phyloP scores from a whole-genome alignment of 2,329 filamentous ascomycete genomes.

The Colletotrichum costaricense region DNA sequence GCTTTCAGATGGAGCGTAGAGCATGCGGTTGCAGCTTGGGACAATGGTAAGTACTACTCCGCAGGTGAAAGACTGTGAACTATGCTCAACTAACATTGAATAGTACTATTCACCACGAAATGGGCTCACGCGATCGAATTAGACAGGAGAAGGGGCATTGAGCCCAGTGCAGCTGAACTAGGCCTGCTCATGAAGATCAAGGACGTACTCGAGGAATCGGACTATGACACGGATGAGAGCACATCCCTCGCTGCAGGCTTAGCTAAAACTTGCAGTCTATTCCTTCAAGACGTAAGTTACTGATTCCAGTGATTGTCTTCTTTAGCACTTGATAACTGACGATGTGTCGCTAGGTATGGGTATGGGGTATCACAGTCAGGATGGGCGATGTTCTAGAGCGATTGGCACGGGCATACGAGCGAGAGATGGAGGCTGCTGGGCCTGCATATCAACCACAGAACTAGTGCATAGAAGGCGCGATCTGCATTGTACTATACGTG shows the following conservation, averaged over 20 bases:
- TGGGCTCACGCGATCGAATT: background rate
- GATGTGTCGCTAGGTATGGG: background rate
- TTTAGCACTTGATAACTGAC: background rate
- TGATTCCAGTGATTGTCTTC: background rate
- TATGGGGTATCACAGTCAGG: conserved; percentile 9
- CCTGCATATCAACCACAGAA: background rate
- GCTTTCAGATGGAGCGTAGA: conserved; percentile 16
- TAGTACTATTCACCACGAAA: background rate
- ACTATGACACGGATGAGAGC: background rate
- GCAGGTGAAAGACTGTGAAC: background rate
- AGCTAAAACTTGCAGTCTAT: background rate
- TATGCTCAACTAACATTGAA: background rate
- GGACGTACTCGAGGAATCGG: background rate
- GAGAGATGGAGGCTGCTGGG: background rate
- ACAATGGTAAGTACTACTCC: background rate
- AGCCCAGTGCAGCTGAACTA: background rate
- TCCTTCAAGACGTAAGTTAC: background rate
- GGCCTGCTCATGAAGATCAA: background rate
- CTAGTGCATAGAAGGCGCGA: background rate
- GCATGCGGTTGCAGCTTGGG: background rate
- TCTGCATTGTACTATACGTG: background rate
- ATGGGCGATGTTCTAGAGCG: background rate
- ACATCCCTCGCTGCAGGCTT: background rate
- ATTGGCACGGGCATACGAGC: conserved; percentile 9
- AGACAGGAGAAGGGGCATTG: background rate